phyloP scores from a whole-genome alignment of 2,329 filamentous ascomycete species.

The Neonectria faginata region DNA sequence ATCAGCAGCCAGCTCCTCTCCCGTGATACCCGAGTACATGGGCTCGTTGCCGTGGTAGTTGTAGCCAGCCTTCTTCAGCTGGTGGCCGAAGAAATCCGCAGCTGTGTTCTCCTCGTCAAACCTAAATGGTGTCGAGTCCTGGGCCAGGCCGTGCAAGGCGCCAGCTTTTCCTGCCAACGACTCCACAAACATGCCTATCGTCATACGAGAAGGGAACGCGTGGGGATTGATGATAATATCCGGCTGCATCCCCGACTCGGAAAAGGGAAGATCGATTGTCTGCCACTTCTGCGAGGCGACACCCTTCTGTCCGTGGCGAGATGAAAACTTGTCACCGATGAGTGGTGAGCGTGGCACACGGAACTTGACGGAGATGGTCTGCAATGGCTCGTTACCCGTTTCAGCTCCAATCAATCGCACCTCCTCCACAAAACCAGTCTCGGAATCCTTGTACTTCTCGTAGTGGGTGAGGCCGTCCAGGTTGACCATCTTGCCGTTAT shows the following conservation, averaged over 20 bases:
- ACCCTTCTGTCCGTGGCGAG: conserved; percentile 97
- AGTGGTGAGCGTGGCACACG: conserved; percentile 89
- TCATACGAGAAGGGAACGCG: conserved; percentile 99
- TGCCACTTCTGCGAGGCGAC: conserved; percentile 98
- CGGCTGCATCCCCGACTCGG: conserved; percentile 94
- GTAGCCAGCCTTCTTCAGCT: conserved; percentile 94
- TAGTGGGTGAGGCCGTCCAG: conserved; percentile 87
- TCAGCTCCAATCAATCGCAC: conserved; percentile 91
- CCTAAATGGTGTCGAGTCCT: conserved; percentile 94
- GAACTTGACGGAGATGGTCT: conserved; percentile 92
- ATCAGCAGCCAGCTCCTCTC: conserved; percentile 91
- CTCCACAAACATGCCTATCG: conserved; percentile 99
- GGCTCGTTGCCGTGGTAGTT: conserved; percentile 99
- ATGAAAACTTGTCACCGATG: conserved; percentile 99
- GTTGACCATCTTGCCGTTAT: conserved; percentile 82
- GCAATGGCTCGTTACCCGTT: conserved; percentile 82
- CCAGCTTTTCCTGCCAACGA: conserved; percentile 96
- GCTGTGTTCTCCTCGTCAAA: conserved; percentile 95
- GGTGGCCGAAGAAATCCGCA: conserved; percentile 94
- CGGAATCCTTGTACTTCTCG: conserved; percentile 93
- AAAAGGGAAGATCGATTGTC: conserved; percentile 92
- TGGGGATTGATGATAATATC: conserved; percentile 99
- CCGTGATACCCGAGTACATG: conserved; percentile 98
- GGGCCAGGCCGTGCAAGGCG: conserved; percentile 92
- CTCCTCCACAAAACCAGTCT: conserved; percentile 90